Evolutionary conservation across 148 eudicot species (phyloP).

Genomic region (Cornus controversa): DNA sequence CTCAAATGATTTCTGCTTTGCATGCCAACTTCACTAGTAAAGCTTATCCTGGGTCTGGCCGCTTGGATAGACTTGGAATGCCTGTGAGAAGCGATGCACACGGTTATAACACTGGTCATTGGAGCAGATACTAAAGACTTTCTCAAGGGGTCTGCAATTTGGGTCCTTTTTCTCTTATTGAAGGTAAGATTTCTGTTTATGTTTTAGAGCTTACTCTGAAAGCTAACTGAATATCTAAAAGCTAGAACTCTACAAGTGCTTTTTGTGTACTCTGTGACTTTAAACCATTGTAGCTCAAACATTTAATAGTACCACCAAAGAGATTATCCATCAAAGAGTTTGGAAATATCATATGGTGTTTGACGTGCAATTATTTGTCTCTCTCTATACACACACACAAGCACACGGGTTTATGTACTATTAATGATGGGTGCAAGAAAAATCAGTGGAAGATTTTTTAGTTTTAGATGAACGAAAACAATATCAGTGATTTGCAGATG

Average conservation of each 20-base stretch:
- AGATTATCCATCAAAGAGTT: background rate
- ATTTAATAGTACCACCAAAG: background rate
- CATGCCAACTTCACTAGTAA: conserved; percentile 56
- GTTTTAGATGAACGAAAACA: too few relatives aligned
- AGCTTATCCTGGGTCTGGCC: conserved; percentile 77
- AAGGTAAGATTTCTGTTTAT: background rate
- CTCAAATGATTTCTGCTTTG: conserved; percentile 39
- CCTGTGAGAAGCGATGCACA: conserved; percentile 41
- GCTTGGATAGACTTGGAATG: conserved; percentile 73
- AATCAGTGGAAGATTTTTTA: too few relatives aligned
- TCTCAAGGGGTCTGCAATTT: background rate
- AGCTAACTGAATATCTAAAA: background rate
- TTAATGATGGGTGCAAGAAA: too few relatives aligned
- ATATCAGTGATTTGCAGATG: too few relatives aligned
- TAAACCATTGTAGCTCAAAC: background rate
- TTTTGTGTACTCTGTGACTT: background rate
- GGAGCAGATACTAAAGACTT: conserved; percentile 15
- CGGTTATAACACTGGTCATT: conserved; percentile 29
- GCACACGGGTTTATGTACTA: too few relatives aligned
- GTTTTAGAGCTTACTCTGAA: background rate
- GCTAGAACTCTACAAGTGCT: background rate
- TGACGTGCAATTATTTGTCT: background rate
- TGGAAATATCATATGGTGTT: background rate
- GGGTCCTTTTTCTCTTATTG: background rate
- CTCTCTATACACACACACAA: too few relatives aligned